These are phyloP conservation scores for Fusarium succisae DNA, from an alignment of 2,329 filamentous ascomycete species.

Conservation along the genomic window DNA sequence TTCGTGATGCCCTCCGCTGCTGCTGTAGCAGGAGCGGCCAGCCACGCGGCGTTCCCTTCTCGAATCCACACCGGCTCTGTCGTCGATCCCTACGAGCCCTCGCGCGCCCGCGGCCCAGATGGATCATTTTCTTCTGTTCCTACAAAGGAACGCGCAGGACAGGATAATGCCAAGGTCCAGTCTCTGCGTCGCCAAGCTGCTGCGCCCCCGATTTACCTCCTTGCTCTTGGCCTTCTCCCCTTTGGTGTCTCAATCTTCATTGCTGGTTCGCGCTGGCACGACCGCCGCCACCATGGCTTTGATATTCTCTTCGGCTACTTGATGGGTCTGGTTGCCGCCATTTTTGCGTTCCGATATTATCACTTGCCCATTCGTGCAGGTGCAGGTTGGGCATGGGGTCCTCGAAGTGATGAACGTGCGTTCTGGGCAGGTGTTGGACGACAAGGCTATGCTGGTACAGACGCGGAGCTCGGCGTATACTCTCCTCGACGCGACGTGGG, in stretches of 20 bases:
- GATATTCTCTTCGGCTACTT: conserved; percentile 88
- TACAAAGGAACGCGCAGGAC: conserved; percentile 38
- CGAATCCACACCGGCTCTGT: conserved; percentile 60
- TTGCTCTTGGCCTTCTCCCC: conserved; percentile 75
- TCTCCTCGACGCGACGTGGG: conserved; percentile 31
- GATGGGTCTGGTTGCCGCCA: conserved; percentile 76
- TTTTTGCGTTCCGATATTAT: conserved; percentile 85
- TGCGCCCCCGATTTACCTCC: conserved; percentile 81
- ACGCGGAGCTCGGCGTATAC: conserved; percentile 37
- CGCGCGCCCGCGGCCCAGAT: conserved; percentile 30
- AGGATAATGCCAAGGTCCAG: conserved; percentile 47
- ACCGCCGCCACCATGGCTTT: conserved; percentile 92
- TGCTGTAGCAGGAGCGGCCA: conserved; percentile 58
- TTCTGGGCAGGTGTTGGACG: conserved; percentile 81
- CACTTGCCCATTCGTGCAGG: conserved; percentile 79
- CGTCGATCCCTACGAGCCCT: conserved; percentile 48
- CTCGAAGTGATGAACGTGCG: conserved; percentile 75
- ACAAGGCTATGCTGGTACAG: conserved; percentile 62
- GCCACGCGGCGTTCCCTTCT: conserved; percentile 79
- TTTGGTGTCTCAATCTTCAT: conserved; percentile 82
- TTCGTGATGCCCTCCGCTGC: conserved; percentile 66
- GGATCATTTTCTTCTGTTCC: conserved; percentile 33
- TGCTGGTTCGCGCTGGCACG: conserved; percentile 83
- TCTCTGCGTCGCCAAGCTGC: conserved; percentile 74
- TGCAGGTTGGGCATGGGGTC: conserved; percentile 90